Conservation (phyloP, 345 rosid genomes). For the Pistacia vera region DNA sequence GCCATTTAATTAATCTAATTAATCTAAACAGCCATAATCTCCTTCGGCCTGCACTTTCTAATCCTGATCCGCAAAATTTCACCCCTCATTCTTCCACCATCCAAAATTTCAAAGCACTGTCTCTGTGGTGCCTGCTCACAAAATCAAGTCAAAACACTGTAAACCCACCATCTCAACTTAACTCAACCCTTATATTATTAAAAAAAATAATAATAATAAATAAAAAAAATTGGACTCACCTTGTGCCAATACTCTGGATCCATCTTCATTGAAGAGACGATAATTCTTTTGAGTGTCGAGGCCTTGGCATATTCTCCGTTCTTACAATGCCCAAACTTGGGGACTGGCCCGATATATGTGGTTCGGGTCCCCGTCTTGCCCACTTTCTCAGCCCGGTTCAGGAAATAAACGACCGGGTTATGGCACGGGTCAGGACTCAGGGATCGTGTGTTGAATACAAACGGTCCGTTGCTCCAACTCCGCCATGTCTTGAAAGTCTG, state of each 20-base stretch:
- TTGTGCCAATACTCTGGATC: constrained; percentile 64
- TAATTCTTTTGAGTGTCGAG: constrained; percentile 43
- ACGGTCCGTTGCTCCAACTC: constrained; percentile 61
- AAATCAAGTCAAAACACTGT: background rate
- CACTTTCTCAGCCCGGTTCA: constrained; percentile 48
- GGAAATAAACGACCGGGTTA: constrained; percentile 56
- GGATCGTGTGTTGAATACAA: constrained; percentile 66
- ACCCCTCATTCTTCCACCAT: constrained; percentile 32
- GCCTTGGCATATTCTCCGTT: constrained; percentile 31
- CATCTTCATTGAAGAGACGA: constrained; percentile 58
- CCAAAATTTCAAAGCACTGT: constrained; percentile 63
- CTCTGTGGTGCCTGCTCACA: constrained; percentile 54
- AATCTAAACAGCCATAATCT: constrained; percentile 34
- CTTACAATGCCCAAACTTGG: constrained; percentile 35
- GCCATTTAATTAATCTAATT: background rate
- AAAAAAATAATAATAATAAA: too few species aligned
- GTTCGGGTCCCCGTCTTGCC: constrained; percentile 53
- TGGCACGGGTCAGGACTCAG: constrained; percentile 48
- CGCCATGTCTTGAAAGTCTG: constrained; percentile 84
- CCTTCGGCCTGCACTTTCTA: constrained; percentile 61
- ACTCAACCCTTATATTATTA: too few species aligned
- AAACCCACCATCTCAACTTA: too few species aligned
- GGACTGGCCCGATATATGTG: constrained; percentile 34
- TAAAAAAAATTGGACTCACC: constrained; percentile 29
- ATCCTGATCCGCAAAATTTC: constrained; percentile 52